phyloP scores from a whole-genome alignment of 306 rosid genomes.

The Purshia tridentata region DNA sequence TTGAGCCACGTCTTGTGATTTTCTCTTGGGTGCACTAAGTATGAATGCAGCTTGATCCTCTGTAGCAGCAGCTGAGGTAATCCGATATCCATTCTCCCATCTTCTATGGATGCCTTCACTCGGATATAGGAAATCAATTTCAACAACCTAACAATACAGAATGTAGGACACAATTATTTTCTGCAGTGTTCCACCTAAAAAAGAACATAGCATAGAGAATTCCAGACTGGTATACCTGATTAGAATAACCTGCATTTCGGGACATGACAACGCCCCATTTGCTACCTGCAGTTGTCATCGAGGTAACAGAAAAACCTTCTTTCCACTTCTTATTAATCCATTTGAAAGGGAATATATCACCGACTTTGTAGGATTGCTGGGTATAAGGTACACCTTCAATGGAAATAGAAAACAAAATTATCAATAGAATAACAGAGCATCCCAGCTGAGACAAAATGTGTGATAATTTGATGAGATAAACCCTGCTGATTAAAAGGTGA shows the following conservation, averaged over 20 bases:
- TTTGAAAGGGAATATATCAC: slow-evolving; percentile 49
- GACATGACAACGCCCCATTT: slow-evolving; percentile 53
- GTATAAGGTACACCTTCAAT: slow-evolving; percentile 42
- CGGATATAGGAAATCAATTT: slow-evolving; percentile 46
- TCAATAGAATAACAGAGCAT: neutral
- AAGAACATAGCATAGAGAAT: neutral
- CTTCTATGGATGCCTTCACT: slow-evolving; percentile 52
- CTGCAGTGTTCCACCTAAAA: slow-evolving; percentile 11
- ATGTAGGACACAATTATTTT: neutral
- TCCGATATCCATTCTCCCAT: slow-evolving; percentile 47
- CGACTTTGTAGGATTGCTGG: slow-evolving; percentile 53
- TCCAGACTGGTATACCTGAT: slow-evolving; percentile 32
- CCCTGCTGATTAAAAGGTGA: neutral
- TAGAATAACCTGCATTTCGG: slow-evolving; percentile 40
- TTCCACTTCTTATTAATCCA: slow-evolving; percentile 53
- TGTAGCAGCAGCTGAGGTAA: slow-evolving; percentile 46
- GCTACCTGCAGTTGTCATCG: slow-evolving; percentile 46
- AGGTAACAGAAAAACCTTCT: slow-evolving; percentile 47
- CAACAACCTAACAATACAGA: slow-evolving; percentile 36
- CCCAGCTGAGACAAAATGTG: neutral
- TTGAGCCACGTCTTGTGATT: slow-evolving; percentile 40
- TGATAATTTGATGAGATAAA: slow-evolving; percentile 1
- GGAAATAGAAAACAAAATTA: neutral
- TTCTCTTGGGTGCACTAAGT: slow-evolving; percentile 43
- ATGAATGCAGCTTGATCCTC: slow-evolving; percentile 51